Conservation (phyloP, 306 rosid species). For the Hippophae gyantsensis region DNA sequence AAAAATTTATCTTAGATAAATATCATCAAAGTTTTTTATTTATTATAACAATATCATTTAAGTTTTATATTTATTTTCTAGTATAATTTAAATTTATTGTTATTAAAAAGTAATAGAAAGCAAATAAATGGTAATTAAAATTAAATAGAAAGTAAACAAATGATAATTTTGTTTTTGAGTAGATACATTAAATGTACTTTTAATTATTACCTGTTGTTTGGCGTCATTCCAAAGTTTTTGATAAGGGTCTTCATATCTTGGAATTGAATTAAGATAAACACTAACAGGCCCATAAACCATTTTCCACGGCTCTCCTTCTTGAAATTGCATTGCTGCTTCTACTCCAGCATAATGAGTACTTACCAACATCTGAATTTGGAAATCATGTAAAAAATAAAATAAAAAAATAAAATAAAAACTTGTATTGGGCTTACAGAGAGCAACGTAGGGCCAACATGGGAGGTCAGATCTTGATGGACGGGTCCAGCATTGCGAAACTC, state of each 20-base stretch:
- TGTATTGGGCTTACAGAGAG: slow-evolving; percentile 32
- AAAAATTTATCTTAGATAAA: no score
- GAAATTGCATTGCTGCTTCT: slow-evolving; percentile 6
- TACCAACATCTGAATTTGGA: slow-evolving; percentile 30
- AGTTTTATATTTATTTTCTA: no score
- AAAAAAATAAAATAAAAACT: not conserved
- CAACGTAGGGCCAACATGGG: slow-evolving; percentile 45
- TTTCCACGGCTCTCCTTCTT: slow-evolving; percentile 36
- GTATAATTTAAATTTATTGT: no score
- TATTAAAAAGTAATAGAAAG: no score
- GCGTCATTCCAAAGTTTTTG: slow-evolving; percentile 34
- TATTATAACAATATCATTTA: no score
- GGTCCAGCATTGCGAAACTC: slow-evolving; percentile 53
- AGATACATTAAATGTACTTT: no score
- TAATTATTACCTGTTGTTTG: slow-evolving; percentile 18
- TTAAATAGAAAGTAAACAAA: no score
- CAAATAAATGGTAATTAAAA: no score
- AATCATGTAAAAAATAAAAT: not conserved
- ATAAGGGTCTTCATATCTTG: not conserved
- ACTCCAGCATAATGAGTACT: slow-evolving; percentile 43
- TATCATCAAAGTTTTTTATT: no score
- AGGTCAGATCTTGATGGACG: slow-evolving; percentile 52
- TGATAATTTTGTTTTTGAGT: no score
- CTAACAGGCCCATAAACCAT: slow-evolving; percentile 47
- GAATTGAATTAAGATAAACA: slow-evolving; percentile 34